Evolutionary conservation across 2,329 filamentous ascomycete species (phyloP).

Genomic region (Parascedosporium putredinis): DNA sequence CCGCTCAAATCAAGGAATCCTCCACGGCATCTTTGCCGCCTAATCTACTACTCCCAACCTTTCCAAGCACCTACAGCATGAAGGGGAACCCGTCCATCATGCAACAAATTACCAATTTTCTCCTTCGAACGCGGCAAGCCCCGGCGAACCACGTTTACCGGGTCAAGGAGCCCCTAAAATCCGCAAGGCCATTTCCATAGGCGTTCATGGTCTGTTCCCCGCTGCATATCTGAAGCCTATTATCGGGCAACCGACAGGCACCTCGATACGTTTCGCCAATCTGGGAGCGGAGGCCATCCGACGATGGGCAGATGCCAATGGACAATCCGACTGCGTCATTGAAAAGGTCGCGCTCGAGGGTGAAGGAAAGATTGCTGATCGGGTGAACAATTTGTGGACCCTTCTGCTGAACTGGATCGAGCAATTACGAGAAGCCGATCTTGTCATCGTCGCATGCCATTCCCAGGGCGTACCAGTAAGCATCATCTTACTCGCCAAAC

Average conservation of each 20-base stretch:
- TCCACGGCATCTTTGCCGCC: slow-evolving; percentile 21
- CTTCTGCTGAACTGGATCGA: slow-evolving; percentile 91
- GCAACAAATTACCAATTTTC: slow-evolving; percentile 51
- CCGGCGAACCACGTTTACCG: slow-evolving; percentile 63
- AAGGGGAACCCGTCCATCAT: slow-evolving; percentile 60
- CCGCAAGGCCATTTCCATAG: slow-evolving; percentile 81
- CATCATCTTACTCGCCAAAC: slow-evolving; percentile 82
- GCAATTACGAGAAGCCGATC: slow-evolving; percentile 74
- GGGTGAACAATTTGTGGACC: slow-evolving; percentile 90
- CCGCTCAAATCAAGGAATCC: slow-evolving; percentile 19
- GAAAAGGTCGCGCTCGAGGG: slow-evolving; percentile 93
- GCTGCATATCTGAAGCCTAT: slow-evolving; percentile 79
- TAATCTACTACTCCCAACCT: slow-evolving; percentile 61
- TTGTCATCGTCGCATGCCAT: slow-evolving; percentile 86
- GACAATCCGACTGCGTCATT: slow-evolving; percentile 67
- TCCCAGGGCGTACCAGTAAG: slow-evolving; percentile 92
- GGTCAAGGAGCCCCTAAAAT: slow-evolving; percentile 57
- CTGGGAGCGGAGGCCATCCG: slow-evolving; percentile 76
- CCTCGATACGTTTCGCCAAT: slow-evolving; percentile 85
- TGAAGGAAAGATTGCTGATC: slow-evolving; percentile 81
- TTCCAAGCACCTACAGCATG: slow-evolving; percentile 56
- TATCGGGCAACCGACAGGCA: slow-evolving; percentile 89
- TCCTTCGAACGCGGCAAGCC: slow-evolving; percentile 44
- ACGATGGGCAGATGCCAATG: slow-evolving; percentile 66
- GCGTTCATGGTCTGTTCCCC: slow-evolving; percentile 89